Conservation (phyloP, 495 filamentous ascomycete genomes). For the Tuber aestivum region DNA sequence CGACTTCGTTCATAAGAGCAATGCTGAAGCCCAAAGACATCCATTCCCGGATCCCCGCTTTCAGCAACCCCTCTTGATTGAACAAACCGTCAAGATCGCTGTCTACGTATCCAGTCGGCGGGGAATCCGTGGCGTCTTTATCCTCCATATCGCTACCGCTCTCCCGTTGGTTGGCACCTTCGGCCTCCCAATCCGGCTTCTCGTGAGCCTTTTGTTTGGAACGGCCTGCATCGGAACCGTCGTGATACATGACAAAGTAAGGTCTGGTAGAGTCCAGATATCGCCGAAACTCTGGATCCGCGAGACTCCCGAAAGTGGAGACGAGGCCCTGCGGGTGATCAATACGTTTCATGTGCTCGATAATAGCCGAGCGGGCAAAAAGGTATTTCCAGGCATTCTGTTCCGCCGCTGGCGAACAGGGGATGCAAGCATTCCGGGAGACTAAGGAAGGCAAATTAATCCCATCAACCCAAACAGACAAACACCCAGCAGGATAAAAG, state of each 20-base stretch:
- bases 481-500: slow-evolving; percentile 5
- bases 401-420: slow-evolving; percentile 8
- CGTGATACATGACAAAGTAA: slow-evolving; percentile 65
- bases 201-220: background rate
- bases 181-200: background rate
- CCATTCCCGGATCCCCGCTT: slow-evolving; percentile 10
- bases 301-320: slow-evolving; percentile 9
- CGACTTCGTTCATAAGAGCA: slow-evolving; percentile 54
- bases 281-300: slow-evolving; percentile 46
- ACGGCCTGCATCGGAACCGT: slow-evolving; percentile 46
- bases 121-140: background rate
- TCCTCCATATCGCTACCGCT: slow-evolving; percentile 1
- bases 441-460: slow-evolving; percentile 19
- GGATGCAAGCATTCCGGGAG: slow-evolving; percentile 15
- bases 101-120: background rate
- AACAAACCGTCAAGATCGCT: background rate
- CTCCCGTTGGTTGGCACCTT: background rate
- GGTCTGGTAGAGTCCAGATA: slow-evolving; percentile 52
- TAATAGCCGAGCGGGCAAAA: slow-evolving; percentile 56
- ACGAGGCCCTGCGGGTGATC: slow-evolving; percentile 35
- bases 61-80: slow-evolving; percentile 10
- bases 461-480: slow-evolving; percentile 15
- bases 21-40: slow-evolving; percentile 44
- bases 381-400: slow-evolving; percentile 50
- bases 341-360: slow-evolving; percentile 52